phyloP scores from a whole-genome alignment of 2,329 filamentous ascomycete genomes.

The Metarhizium anisopliae region DNA sequence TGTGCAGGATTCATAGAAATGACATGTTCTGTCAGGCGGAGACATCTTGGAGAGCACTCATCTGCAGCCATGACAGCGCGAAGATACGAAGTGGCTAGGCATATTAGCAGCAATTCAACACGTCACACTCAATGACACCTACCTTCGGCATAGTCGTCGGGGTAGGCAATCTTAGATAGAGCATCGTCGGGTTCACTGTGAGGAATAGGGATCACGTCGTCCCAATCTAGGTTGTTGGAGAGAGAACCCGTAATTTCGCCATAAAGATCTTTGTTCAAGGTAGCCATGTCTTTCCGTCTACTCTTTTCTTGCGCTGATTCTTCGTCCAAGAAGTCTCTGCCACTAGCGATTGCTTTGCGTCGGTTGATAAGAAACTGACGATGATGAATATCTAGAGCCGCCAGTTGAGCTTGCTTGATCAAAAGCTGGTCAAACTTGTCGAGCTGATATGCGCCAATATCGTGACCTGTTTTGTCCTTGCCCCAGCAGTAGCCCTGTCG shows the following conservation, averaged over 20 bases:
- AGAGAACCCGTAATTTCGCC: conserved; percentile 35
- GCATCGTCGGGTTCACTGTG: conserved; percentile 77
- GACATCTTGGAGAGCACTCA: conserved; percentile 70
- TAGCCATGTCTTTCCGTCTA: conserved; percentile 42
- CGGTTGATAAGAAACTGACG: conserved; percentile 33
- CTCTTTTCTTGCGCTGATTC: conserved; percentile 37
- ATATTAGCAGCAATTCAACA: conserved; percentile 2
- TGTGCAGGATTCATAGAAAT: conserved; percentile 92
- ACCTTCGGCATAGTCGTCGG: conserved; percentile 79
- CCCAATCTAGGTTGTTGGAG: conserved; percentile 65
- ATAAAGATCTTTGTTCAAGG: conserved; percentile 42
- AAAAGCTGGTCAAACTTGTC: conserved; percentile 35
- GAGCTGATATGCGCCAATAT: conserved; percentile 37
- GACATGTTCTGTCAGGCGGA: conserved; percentile 79
- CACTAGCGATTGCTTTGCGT: conserved; percentile 18
- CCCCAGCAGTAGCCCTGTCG: conserved; percentile 37
- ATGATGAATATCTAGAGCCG: conserved; percentile 34
- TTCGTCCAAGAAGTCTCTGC: conserved; percentile 21
- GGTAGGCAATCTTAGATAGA: conserved; percentile 87
- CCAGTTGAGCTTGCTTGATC: conserved; percentile 32
- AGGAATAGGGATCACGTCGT: conserved; percentile 73
- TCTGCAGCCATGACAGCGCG: conserved; percentile 86
- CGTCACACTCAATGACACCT: conserved; percentile 13
- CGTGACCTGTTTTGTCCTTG: conserved; percentile 38
- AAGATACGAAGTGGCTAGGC: conserved; percentile 77